phyloP scores from a whole-genome alignment of 2,329 filamentous ascomycete species.

The Colletotrichum lindemuthianum region DNA sequence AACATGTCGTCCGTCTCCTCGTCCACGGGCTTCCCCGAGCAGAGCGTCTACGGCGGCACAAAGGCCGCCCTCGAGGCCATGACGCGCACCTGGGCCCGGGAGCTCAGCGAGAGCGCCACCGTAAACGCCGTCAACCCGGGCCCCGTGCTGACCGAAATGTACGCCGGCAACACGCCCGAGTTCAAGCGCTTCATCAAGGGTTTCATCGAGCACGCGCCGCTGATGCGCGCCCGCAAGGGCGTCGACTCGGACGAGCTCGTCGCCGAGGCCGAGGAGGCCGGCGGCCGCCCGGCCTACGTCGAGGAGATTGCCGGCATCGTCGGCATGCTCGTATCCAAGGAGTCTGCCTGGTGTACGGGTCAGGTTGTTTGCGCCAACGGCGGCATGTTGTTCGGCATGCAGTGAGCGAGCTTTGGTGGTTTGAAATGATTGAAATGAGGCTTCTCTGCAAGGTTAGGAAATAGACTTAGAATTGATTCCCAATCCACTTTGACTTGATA shows the following conservation, averaged over 20 bases:
- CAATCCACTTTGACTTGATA: not conserved
- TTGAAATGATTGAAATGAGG: not conserved
- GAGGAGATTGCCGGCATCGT: constrained; percentile 80
- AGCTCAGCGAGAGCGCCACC: constrained; percentile 62
- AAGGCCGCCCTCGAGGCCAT: constrained; percentile 69
- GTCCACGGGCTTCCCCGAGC: constrained; percentile 63
- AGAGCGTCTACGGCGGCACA: constrained; percentile 66
- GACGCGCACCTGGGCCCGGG: constrained; percentile 68
- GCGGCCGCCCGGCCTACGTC: constrained; percentile 71
- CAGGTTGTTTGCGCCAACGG: constrained; percentile 85
- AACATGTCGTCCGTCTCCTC: constrained; percentile 66
- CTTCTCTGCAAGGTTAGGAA: not conserved
- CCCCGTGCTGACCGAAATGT: constrained; percentile 65
- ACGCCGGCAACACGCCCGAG: constrained; percentile 53
- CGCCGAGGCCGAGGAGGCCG: constrained; percentile 63
- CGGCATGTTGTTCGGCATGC: constrained; percentile 65
- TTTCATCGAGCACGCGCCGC: constrained; percentile 65
- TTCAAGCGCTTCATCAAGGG: constrained; percentile 54
- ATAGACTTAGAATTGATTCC: constrained; percentile 27
- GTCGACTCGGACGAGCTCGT: constrained; percentile 72
- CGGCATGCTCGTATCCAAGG: constrained; percentile 77
- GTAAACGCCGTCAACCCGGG: constrained; percentile 69
- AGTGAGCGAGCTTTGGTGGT: constrained; percentile 22
- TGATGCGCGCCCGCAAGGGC: constrained; percentile 68
- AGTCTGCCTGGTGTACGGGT: constrained; percentile 82